Evolutionary conservation across 306 rosid genomes (phyloP), one percentile per base, ranked within the genome.

Genomic region (Crataegus laevigata): DNA sequence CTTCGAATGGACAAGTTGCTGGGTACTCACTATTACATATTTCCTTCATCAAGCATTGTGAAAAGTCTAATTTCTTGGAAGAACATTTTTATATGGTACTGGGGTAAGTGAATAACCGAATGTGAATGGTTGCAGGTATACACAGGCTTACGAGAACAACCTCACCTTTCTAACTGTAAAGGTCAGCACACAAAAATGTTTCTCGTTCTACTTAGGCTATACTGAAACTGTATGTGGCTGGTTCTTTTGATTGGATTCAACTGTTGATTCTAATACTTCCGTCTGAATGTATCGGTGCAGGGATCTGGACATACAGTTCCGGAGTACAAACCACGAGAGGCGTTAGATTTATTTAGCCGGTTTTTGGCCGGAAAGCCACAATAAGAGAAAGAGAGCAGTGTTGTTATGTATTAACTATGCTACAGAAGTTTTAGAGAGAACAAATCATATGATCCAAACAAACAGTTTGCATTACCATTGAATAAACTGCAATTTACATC

Each of bases 251-350:
- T 36, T 24, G 34, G 61, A 40, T 73, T 14, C 64, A 19, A 4
- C 3, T 18, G 1, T 14, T 67, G 58, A 42, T 42, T 18, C 28
- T 68, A 68, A 62, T 28, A 66, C 24, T 45, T 66, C 1, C 26
- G 25, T 50, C 28, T 85, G 85, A 45, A 69, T 81, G 78, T 28
- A 62, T 74, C 79, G 85, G 11, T 80, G 73, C 87, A 93, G 97
- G 98, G 98, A 71, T 72, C 97, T 68, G 98, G 98, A 60, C 97
- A 94, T 54, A 94, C 98, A 1, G 98, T 94, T 73, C 97, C 98
- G 4, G 98, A 94, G 73, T 91, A 91, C 80, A 94, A 91, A 79
- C 97, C 98, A 0, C 76, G 50, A 70, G 97, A 94, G 82, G 91
- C 97, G 22, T 82, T 91, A 60, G 89, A 91, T 74, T 80, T 94